phyloP scores from a whole-genome alignment of 306 rosid genomes.

The Rosa multiflora region DNA sequence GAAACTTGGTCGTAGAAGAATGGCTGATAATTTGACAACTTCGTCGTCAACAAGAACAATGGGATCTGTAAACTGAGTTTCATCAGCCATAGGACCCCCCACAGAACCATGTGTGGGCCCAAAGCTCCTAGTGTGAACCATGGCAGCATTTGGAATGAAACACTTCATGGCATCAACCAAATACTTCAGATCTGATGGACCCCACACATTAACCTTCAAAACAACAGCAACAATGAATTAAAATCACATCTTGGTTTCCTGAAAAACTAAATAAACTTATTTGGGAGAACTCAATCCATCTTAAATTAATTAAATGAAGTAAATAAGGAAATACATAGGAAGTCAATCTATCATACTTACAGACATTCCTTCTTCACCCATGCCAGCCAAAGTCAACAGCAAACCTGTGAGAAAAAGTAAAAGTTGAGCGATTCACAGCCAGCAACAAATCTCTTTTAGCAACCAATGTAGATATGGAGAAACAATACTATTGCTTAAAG shows the following conservation, averaged over 20 bases:
- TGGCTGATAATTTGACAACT: constrained; percentile 86
- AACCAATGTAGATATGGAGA: constrained; percentile 17
- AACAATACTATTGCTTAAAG: background rate
- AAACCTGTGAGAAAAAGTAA: constrained; percentile 54
- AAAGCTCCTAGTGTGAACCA: constrained; percentile 93
- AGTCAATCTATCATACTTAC: constrained; percentile 47
- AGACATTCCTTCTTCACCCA: constrained; percentile 87
- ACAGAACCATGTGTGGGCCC: constrained; percentile 44
- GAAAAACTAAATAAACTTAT: background rate
- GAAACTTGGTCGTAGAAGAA: constrained; percentile 57
- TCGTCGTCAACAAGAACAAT: constrained; percentile 76
- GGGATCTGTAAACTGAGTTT: constrained; percentile 46
- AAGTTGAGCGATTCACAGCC: constrained; percentile 25
- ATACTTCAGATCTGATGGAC: constrained; percentile 84
- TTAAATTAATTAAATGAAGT: background rate
- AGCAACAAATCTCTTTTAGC: constrained; percentile 9
- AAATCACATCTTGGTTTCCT: background rate
- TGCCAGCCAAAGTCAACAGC: constrained; percentile 91
- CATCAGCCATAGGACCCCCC: constrained; percentile 27
- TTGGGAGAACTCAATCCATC: background rate
- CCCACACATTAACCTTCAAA: constrained; percentile 80
- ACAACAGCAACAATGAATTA: constrained; percentile 21
- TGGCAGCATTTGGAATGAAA: constrained; percentile 87
- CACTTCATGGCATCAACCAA: constrained; percentile 84
- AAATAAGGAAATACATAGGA: background rate